Evolutionary conservation across 2,329 filamentous ascomycete species (phyloP).

Genomic region (Penicillium crustosum): DNA sequence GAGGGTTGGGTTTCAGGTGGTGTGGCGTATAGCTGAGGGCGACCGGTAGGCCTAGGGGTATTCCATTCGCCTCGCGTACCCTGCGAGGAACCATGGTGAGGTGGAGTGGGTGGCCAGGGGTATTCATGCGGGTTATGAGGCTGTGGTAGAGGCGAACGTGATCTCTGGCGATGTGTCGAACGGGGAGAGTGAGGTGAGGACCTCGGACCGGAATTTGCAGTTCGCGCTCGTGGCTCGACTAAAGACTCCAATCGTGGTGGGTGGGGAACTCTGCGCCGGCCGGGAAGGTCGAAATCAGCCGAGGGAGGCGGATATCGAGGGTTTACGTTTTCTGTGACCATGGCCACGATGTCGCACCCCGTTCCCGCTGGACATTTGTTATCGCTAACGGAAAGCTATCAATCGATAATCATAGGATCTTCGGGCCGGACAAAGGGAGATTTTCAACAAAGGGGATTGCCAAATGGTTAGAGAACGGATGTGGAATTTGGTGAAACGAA

Average conservation of each 20-base stretch:
- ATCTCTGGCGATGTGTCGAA: conserved; percentile 21
- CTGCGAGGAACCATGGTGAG: conserved; percentile 19
- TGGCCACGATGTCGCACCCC: conserved; percentile 42
- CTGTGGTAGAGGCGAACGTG: conserved; percentile 24
- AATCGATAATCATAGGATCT: conserved; percentile 2
- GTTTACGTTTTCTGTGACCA: conserved; percentile 46
- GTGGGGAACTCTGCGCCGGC: conserved; percentile 32
- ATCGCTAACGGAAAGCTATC: conserved; percentile 18
- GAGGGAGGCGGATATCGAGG: conserved; percentile 34
- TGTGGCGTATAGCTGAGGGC: conserved; percentile 24
- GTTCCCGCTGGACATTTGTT: conserved; percentile 45
- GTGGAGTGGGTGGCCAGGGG: conserved; percentile 19
- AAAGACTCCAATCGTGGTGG: conserved; percentile 33
- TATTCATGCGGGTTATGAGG: conserved; percentile 13
- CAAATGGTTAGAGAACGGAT: neutral
- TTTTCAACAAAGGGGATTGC: conserved; percentile 1
- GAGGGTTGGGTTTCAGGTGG: conserved; percentile 15
- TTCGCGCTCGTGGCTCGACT: conserved; percentile 30
- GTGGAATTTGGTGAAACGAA: conserved; percentile 7
- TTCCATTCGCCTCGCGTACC: conserved; percentile 19
- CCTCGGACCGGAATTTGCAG: conserved; percentile 17
- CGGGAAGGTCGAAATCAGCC: conserved; percentile 33
- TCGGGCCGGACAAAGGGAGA: neutral
- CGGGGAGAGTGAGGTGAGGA: conserved; percentile 21
- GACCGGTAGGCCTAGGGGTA: conserved; percentile 20